These are phyloP conservation scores for Populus tremula DNA, from an alignment of 345 rosid species.

Conservation along the genomic window DNA sequence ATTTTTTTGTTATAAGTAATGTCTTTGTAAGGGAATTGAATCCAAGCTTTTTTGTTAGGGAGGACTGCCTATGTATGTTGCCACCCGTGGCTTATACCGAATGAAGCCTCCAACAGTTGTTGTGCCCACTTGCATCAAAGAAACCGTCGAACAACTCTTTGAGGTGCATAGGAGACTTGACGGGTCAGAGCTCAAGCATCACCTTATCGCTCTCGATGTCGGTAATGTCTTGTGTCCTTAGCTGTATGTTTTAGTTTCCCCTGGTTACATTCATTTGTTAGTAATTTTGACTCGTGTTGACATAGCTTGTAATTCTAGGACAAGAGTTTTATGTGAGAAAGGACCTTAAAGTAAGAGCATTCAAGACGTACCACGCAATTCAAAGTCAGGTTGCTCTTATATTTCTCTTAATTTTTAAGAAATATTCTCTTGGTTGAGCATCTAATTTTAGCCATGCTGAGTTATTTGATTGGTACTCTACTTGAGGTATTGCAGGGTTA, in stretches of 20 bases:
- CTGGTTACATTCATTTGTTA: neutral
- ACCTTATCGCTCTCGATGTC: conserved; percentile 72
- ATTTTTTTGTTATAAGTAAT: no score
- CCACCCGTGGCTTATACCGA: conserved; percentile 71
- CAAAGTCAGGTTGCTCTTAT: conserved; percentile 65
- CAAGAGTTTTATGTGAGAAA: conserved; percentile 71
- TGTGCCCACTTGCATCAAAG: conserved; percentile 63
- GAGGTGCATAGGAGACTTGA: conserved; percentile 77
- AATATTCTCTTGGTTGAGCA: neutral
- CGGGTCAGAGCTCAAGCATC: conserved; percentile 70
- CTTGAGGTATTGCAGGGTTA: conserved; percentile 59
- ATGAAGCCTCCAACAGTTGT: conserved; percentile 88
- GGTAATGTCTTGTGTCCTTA: conserved; percentile 43
- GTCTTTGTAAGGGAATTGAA: neutral
- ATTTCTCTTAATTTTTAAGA: neutral
- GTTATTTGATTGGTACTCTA: neutral
- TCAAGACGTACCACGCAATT: conserved; percentile 83
- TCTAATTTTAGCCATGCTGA: neutral
- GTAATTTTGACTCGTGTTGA: neutral
- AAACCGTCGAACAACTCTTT: conserved; percentile 69
- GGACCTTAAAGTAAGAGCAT: conserved; percentile 88
- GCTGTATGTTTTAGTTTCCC: neutral
- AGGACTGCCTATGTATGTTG: conserved; percentile 94
- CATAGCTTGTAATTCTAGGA: conserved; percentile 46
- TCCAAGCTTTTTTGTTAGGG: conserved; percentile 43